Conservation (phyloP, 305 asterid species). For the Withania somnifera region DNA sequence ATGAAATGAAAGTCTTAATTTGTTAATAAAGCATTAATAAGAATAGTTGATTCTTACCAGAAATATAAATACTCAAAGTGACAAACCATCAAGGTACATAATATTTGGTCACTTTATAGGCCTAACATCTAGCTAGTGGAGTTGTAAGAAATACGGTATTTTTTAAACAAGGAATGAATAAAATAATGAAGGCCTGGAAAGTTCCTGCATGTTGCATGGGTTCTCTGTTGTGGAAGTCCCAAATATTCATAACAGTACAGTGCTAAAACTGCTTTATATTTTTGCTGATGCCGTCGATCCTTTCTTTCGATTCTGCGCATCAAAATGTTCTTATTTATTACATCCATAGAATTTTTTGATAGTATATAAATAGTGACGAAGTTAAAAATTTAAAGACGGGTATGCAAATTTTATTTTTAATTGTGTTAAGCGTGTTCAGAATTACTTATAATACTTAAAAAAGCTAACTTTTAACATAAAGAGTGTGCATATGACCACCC, state of each 20-base stretch:
- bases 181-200: background rate
- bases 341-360: background rate
- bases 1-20: background rate
- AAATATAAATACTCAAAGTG: background rate
- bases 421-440: too few relatives aligned
- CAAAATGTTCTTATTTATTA: background rate
- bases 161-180: background rate
- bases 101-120: background rate
- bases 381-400: too few relatives aligned
- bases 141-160: background rate
- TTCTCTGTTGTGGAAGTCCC: background rate
- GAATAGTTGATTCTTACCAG: constrained; percentile 1
- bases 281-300: background rate
- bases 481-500: too few relatives aligned
- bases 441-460: too few relatives aligned
- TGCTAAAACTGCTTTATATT: background rate
- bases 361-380: too few relatives aligned
- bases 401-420: too few relatives aligned
- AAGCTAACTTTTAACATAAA: too few relatives aligned
- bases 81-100: background rate
- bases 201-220: background rate
- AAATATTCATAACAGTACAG: background rate
- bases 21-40: background rate
- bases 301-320: background rate
- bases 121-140: background rate